phyloP scores from a whole-genome alignment of 495 filamentous ascomycete species.

The Zalerion maritima region DNA sequence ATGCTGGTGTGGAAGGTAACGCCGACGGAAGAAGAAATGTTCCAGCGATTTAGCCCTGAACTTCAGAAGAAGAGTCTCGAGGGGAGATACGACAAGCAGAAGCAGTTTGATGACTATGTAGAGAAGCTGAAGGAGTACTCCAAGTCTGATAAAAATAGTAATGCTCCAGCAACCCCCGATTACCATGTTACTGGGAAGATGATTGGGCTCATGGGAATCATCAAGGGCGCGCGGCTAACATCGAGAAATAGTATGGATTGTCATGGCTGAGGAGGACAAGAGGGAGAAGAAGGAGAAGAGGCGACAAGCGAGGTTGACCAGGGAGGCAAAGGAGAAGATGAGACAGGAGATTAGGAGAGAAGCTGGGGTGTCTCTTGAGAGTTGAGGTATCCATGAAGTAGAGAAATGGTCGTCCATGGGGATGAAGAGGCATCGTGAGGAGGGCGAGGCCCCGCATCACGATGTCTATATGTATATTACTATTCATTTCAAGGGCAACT shows the following conservation, averaged over 20 bases:
- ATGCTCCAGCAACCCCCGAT: conserved; percentile 5
- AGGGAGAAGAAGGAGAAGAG: conserved; percentile 35
- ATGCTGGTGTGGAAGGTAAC: conserved; percentile 65
- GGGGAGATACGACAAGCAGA: conserved; percentile 50
- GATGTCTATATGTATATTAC: no score
- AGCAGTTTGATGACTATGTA: conserved; percentile 85
- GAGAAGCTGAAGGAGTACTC: conserved; percentile 70
- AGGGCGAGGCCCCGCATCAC: no score
- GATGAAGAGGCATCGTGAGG: no score
- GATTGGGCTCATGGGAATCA: conserved; percentile 1
- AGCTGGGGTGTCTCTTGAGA: conserved; percentile 20
- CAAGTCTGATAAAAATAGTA: conserved; percentile 73
- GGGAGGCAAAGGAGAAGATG: conserved; percentile 46
- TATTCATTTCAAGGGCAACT: no score
- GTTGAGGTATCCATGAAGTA: neutral
- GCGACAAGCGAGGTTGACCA: conserved; percentile 34
- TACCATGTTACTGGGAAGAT: neutral
- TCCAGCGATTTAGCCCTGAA: conserved; percentile 85
- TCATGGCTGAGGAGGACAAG: conserved; percentile 49
- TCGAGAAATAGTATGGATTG: conserved; percentile 46
- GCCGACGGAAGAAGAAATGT: conserved; percentile 83
- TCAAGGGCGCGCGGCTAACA: conserved; percentile 7
- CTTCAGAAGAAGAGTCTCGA: conserved; percentile 71
- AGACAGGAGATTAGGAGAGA: conserved; percentile 44
- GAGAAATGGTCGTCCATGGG: neutral